phyloP scores from a whole-genome alignment of 768 basidiomycete genomes.

The Cubamyces lactineus region DNA sequence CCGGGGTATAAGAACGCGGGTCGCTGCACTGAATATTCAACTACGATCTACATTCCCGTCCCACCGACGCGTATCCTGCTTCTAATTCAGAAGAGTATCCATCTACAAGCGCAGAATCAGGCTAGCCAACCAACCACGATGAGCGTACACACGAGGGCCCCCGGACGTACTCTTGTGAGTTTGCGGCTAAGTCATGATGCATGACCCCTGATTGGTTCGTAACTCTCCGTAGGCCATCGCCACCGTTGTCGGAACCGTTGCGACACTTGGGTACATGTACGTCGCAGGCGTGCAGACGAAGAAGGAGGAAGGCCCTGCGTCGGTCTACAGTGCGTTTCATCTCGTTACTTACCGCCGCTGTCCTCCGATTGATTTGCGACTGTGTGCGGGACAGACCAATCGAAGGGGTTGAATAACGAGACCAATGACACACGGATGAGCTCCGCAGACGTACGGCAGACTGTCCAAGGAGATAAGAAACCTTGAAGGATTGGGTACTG shows the following conservation, averaged over 20 bases:
- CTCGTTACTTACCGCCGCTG: neutral
- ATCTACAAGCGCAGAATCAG: neutral
- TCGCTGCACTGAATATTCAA: neutral
- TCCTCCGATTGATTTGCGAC: neutral
- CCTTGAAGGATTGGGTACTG: too few relatives aligned
- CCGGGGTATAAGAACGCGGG: neutral
- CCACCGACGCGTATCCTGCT: neutral
- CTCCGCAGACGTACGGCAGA: neutral
- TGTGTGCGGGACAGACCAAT: too few relatives aligned
- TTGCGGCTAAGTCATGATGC: too few relatives aligned
- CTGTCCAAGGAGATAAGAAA: constrained; percentile 4
- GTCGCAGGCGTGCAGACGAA: constrained; percentile 25
- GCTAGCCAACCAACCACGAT: neutral
- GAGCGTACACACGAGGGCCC: neutral
- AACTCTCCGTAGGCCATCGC: constrained; percentile 2
- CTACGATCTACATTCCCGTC: neutral
- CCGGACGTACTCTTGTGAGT: constrained; percentile 5
- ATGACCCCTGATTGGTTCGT: neutral
- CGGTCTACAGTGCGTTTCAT: constrained; percentile 23
- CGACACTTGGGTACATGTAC: constrained; percentile 26
- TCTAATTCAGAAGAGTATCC: neutral
- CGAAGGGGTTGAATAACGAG: neutral
- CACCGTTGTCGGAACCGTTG: constrained; percentile 4
- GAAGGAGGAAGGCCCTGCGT: constrained; percentile 25
- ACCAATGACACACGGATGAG: neutral